Base-by-base conservation (phyloP, 2,329 filamentous ascomycete genomes). In the Aureobasidium zeae region DNA sequence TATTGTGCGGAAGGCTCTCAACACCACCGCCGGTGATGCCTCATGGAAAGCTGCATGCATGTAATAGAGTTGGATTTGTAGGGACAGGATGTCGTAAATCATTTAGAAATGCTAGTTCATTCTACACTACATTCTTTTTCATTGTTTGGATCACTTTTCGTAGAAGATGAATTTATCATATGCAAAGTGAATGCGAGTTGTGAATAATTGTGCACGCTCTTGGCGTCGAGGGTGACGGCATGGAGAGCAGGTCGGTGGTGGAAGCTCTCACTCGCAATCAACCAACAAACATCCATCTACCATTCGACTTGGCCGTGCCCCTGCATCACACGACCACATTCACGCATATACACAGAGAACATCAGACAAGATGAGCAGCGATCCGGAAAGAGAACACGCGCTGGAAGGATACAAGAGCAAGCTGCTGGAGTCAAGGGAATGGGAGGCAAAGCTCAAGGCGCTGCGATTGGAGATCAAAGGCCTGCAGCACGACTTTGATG, bases 401-500 rank as follows among this genome's bases (percentile, higher is more conserved):
- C 66, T 73, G 46, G 66, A 71, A 24, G 65, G 69, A 53, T 73
- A 71, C 65, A 72, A 72, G 62, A 58, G 55, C 37, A 72, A 71
- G 61, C 62, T 73, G 57, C 76, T 95, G 59, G 89, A 98, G 67
- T 94, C 93, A 56, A 79, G 93, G 67, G 91, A 98, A 74, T 96
- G 87, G 87, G 93, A 98, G 67, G 83, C 89, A 41, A 98, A 96
- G 74, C 77, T 98, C 49, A 98, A 96, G 72, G 78, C 82, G 42
- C 71, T 98, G 57, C 85, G 91, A 51, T 72, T 94, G 67, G 91
- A 95, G 55, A 95, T 98, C 66, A 98, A 96, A 71, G 86, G 83
- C 48, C 69, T 96, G 44, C 86, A 94, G 63, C 87, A 84, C 61
- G 88, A 96, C 57, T 98, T 88, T 60, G 89, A 98, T 64, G 80